Conservation (phyloP, 169 alveolate species). For the Cryptosporidium sp. region DNA sequence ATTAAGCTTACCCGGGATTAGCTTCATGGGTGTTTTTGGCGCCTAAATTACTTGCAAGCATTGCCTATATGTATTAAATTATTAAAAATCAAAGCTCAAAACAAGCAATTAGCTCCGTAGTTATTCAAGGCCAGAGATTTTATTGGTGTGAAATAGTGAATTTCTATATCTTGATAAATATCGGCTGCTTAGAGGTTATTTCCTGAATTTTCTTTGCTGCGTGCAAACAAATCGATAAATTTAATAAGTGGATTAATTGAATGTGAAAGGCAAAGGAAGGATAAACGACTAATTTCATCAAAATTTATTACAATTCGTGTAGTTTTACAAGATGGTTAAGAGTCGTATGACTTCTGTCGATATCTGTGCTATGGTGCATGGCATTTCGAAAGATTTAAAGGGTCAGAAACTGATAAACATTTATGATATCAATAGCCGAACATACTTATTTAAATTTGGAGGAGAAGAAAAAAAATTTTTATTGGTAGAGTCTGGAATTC, state of each 20-base stretch:
- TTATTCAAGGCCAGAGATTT: not conserved
- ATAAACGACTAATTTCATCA: not conserved
- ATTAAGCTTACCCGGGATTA: slow-evolving; percentile 33
- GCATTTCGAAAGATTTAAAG: slow-evolving; percentile 60
- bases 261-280: slow-evolving; percentile 27
- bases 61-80: slow-evolving; percentile 15
- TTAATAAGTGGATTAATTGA: slow-evolving; percentile 53
- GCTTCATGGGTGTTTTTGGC: slow-evolving; percentile 73
- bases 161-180: not conserved
- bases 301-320: not conserved
- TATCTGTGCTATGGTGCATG: slow-evolving; percentile 74
- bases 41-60: slow-evolving; percentile 76
- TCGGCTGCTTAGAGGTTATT: not conserved
- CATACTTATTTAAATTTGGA: slow-evolving; percentile 83
- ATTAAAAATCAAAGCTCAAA: slow-evolving; percentile 6
- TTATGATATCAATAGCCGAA: slow-evolving; percentile 82
- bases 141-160: slow-evolving; percentile 27
- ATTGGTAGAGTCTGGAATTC: slow-evolving; percentile 80
- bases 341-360: slow-evolving; percentile 75
- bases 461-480: slow-evolving; percentile 67
- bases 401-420: slow-evolving; percentile 79
- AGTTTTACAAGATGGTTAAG: slow-evolving; percentile 43
- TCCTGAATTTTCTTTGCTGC: slow-evolving; percentile 21
- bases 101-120: slow-evolving; percentile 9
- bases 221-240: slow-evolving; percentile 40